Percentiles rank a stretch among this genome's conserved stretches.
Evolutionary conservation across 306 rosid species (phyloP).

Genomic region (Purshia tridentata): DNA sequence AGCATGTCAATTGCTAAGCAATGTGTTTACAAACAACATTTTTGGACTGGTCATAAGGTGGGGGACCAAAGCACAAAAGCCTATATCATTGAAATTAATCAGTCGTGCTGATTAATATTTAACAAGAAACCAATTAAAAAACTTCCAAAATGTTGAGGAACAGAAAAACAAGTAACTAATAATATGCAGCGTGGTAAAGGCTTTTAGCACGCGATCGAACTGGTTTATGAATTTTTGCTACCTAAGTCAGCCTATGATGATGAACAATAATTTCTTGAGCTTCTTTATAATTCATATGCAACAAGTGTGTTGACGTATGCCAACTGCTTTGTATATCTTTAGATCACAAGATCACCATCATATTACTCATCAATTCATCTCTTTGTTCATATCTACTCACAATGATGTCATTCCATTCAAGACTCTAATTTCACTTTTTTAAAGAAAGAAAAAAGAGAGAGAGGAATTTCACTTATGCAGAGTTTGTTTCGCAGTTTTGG

Average conservation of each 20-base stretch:
- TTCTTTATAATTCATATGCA: neutral
- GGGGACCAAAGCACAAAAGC: constrained; percentile 53
- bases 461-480: no score
- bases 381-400: constrained; percentile 26
- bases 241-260: constrained; percentile 40
- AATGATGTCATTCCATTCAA: no score
- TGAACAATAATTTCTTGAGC: constrained; percentile 38
- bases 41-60: constrained; percentile 24
- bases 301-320: neutral
- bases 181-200: constrained; percentile 37
- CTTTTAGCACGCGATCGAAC: constrained; percentile 30
- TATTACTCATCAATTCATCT: constrained; percentile 39
- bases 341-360: constrained; percentile 29
- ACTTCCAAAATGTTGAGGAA: constrained; percentile 28
- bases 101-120: constrained; percentile 22
- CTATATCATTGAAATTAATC: constrained; percentile 21
- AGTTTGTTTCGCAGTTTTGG: no score
- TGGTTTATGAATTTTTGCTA: constrained; percentile 18
- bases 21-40: constrained; percentile 19
- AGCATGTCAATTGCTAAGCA: constrained; percentile 39
- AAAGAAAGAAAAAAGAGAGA: no score
- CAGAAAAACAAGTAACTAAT: constrained; percentile 27
- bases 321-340: no score
- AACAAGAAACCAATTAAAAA: constrained; percentile 17
- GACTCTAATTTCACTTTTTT: no score